Evolutionary conservation across 768 basidiomycete species (phyloP).

Genomic region (Phanerodontia chrysosporium): DNA sequence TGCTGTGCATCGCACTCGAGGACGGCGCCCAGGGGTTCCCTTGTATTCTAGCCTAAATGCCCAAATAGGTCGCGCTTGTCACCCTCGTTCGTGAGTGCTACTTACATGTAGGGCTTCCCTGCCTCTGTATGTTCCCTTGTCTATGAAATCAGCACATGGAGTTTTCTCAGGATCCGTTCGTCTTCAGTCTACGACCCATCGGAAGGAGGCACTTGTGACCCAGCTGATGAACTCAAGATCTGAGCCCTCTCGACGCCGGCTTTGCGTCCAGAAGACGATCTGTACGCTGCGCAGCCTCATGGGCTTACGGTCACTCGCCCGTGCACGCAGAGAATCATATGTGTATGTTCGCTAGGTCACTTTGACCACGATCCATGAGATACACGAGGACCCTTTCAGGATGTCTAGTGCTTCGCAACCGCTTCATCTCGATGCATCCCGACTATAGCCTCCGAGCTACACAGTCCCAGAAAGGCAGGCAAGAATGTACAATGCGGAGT

Average conservation of each 20-base stretch:
- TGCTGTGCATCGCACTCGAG: neutral
- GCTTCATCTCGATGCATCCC: no score
- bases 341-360: neutral
- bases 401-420: no score
- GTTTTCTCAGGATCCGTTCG: neutral
- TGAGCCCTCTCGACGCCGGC: neutral
- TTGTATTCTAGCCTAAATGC: neutral
- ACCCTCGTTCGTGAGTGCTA: neutral
- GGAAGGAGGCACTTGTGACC: neutral
- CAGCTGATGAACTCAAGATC: neutral
- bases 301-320: neutral
- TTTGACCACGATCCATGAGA: no score
- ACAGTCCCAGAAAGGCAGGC: no score
- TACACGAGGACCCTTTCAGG: no score
- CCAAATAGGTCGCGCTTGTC: neutral
- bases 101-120: neutral
- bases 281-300: neutral
- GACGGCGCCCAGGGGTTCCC: neutral
- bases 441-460: no score
- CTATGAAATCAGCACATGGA: neutral
- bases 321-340: neutral
- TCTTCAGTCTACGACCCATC: neutral
- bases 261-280: neutral
- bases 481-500: no score
- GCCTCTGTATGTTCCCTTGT: neutral